Conservation (phyloP, 305 asterid genomes). For the Lippia alba region DNA sequence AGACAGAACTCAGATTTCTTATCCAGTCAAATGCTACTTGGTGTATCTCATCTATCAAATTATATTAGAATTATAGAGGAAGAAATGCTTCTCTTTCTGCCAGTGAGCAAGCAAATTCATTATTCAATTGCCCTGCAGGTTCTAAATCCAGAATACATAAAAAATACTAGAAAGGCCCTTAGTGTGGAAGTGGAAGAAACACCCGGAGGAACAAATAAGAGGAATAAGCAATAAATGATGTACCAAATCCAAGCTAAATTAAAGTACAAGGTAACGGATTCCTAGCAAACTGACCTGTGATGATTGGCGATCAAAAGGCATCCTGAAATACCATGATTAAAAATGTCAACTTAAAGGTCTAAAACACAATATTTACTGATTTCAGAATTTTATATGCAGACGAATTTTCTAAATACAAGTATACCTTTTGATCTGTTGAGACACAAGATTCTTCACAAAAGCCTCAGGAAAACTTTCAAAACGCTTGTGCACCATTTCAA, state of each 20-base stretch:
- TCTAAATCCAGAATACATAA: not conserved
- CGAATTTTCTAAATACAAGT: slow-evolving; percentile 32
- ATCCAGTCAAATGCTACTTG: slow-evolving; percentile 7
- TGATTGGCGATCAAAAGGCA: slow-evolving; percentile 62
- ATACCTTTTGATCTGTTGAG: slow-evolving; percentile 71
- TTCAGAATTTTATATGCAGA: slow-evolving; percentile 24
- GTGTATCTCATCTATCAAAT: slow-evolving; percentile 13
- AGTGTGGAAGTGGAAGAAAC: not conserved
- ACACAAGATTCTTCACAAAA: slow-evolving; percentile 82
- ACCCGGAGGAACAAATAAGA: not conserved
- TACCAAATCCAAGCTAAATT: slow-evolving; percentile 12
- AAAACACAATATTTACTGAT: slow-evolving; percentile 22
- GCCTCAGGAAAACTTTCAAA: slow-evolving; percentile 98
- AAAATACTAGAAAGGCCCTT: not conserved
- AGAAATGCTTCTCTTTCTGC: not conserved
- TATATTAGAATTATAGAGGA: not conserved
- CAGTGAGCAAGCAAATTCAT: not conserved
- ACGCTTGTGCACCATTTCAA: slow-evolving; percentile 96
- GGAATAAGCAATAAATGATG: slow-evolving; percentile 5
- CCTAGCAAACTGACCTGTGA: slow-evolving; percentile 70
- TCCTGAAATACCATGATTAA: slow-evolving; percentile 53
- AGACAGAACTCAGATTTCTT: not conserved
- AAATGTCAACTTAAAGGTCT: slow-evolving; percentile 31
- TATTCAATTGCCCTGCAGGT: slow-evolving; percentile 3
- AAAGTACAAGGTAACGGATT: slow-evolving; percentile 24